Conservation (phyloP, 2,329 filamentous ascomycete genomes). For the Exophiala oligosperma region DNA sequence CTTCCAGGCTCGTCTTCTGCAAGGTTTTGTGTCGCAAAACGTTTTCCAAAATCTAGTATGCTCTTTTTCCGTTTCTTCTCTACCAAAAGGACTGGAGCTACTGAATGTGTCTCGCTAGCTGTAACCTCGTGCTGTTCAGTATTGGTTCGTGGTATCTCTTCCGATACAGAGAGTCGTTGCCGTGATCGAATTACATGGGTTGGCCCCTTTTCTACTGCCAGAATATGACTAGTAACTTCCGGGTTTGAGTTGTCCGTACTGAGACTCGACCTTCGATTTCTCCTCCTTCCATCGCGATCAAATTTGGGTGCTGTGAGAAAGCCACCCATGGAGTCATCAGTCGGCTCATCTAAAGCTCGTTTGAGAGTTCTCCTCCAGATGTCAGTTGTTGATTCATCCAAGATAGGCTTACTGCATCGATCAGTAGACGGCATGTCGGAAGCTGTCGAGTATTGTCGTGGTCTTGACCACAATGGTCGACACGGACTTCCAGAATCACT, state of each 20-base stretch:
- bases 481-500: neutral
- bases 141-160: neutral
- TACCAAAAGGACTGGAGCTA: neutral
- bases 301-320: slow-evolving; percentile 22
- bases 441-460: neutral
- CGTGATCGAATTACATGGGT: too few species aligned
- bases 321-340: slow-evolving; percentile 11
- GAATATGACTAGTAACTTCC: neutral
- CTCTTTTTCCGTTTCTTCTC: slow-evolving; percentile 17
- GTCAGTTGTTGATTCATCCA: slow-evolving; percentile 14
- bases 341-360: slow-evolving; percentile 11
- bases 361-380: slow-evolving; percentile 22
- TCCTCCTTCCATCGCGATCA: slow-evolving; percentile 22
- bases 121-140: neutral
- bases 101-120: neutral
- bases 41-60: slow-evolving; percentile 16
- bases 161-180: neutral
- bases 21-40: slow-evolving; percentile 1
- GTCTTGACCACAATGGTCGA: slow-evolving; percentile 2
- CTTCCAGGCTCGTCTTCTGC: neutral
- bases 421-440: neutral
- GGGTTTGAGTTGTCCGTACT: slow-evolving; percentile 3
- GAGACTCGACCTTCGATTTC: slow-evolving; percentile 15
- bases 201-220: neutral
- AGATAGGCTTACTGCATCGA: neutral